Conservation (phyloP, 106 monocot genomes). For the Allium fistulosum region DNA sequence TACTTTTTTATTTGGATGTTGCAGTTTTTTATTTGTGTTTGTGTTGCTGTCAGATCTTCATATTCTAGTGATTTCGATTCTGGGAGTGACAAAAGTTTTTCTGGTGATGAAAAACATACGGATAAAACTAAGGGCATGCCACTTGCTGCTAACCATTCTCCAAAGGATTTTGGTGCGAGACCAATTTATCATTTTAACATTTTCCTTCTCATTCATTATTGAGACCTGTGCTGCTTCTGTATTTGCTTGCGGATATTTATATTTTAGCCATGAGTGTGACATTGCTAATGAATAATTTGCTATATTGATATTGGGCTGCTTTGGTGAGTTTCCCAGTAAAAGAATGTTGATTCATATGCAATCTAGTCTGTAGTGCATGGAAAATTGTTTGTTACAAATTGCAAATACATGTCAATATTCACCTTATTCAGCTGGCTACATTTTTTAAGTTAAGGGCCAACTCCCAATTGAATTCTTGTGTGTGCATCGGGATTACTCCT, state of each 20-base stretch:
- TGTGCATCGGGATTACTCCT: no score
- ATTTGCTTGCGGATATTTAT: not conserved
- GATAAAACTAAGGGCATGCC: slow-evolving; percentile 2
- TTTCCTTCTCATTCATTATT: not conserved
- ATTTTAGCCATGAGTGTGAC: not conserved
- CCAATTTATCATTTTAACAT: not conserved
- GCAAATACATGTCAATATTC: no score
- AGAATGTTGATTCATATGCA: no score
- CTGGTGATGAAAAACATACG: slow-evolving; percentile 21
- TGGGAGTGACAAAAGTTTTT: slow-evolving; percentile 12
- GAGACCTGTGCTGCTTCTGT: not conserved
- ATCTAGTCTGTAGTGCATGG: no score
- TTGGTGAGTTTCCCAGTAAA: no score
- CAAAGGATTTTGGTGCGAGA: not conserved
- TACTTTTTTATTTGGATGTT: not conserved
- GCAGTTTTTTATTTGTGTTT: not conserved
- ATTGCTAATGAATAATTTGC: no score
- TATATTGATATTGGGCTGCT: no score
- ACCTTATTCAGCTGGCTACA: no score
- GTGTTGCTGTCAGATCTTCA: slow-evolving; percentile 8
- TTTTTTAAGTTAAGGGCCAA: no score
- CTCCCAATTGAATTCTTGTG: no score
- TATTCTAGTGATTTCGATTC: slow-evolving; percentile 23
- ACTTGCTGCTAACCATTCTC: slow-evolving; percentile 6
- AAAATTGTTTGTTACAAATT: no score